These are phyloP conservation scores for Cicer chorassanicum DNA, from an alignment of 306 rosid genomes.

Conservation along the genomic window DNA sequence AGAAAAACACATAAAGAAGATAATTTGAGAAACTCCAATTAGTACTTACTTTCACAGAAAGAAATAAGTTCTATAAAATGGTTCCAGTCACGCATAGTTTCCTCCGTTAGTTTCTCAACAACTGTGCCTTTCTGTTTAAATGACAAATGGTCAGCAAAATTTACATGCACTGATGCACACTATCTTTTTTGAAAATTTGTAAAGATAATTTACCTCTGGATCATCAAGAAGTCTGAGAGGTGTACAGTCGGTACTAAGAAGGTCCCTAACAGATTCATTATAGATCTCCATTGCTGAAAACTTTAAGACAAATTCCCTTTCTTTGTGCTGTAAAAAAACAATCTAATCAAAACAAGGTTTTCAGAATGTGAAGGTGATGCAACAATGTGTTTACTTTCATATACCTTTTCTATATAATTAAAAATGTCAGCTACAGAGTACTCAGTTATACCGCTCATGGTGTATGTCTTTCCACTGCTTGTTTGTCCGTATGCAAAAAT, in stretches of 20 bases:
- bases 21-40: slow-evolving; percentile 15
- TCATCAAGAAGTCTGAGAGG: slow-evolving; percentile 96
- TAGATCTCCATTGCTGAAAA: slow-evolving; percentile 93
- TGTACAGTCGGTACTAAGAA: slow-evolving; percentile 75
- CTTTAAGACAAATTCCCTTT: slow-evolving; percentile 79
- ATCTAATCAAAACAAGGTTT: slow-evolving; percentile 42
- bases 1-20: slow-evolving; percentile 19
- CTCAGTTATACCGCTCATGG: slow-evolving; percentile 85
- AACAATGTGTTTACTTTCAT: slow-evolving; percentile 24
- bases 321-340: slow-evolving; percentile 63
- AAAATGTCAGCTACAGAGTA: slow-evolving; percentile 76
- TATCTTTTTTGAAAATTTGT: slow-evolving; percentile 13
- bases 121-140: slow-evolving; percentile 84
- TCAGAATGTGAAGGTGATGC: slow-evolving; percentile 38
- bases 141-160: slow-evolving; percentile 43
- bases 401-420: slow-evolving; percentile 68
- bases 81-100: slow-evolving; percentile 75
- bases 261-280: slow-evolving; percentile 96
- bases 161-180: background rate
- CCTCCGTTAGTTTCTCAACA: slow-evolving; percentile 88
- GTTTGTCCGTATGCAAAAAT: slow-evolving; percentile 98
- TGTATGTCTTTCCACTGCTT: slow-evolving; percentile 94
- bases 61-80: slow-evolving; percentile 81
- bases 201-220: slow-evolving; percentile 77
- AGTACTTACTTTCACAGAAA: slow-evolving; percentile 78